Percentiles rank a stretch among this genome's conserved stretches.
Evolutionary conservation across 352 stramenopile species (phyloP).

Genomic region (Globisporangium okanoganense): DNA sequence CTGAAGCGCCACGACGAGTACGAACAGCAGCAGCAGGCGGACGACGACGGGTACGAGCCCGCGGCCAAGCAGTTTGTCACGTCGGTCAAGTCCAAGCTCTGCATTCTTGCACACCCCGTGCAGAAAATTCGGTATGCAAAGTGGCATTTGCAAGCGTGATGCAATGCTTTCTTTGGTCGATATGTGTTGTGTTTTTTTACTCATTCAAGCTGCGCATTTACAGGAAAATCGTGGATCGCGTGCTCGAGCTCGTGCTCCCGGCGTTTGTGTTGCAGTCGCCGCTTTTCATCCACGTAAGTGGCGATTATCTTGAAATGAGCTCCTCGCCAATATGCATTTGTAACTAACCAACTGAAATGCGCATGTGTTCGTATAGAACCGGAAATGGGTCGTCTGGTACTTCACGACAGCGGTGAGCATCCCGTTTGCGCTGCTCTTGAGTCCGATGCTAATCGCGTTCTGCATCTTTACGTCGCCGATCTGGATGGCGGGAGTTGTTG

Average conservation of each 20-base stretch:
- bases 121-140: constrained; percentile 39
- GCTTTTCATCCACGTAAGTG: constrained; percentile 38
- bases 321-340: too few species aligned
- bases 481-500: constrained; percentile 54
- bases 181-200: too few species aligned
- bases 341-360: neutral
- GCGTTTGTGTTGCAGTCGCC: constrained; percentile 29
- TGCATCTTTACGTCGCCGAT: constrained; percentile 76
- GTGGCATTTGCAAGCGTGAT: neutral
- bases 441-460: constrained; percentile 73
- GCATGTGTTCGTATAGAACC: constrained; percentile 24
- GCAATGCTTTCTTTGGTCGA: too few species aligned
- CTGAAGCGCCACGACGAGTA: constrained; percentile 61
- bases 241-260: constrained; percentile 37
- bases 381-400: constrained; percentile 62
- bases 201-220: neutral
- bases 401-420: constrained; percentile 62
- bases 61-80: constrained; percentile 22
- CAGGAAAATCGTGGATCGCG: constrained; percentile 27
- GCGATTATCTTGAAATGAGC: neutral
- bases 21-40: constrained; percentile 28
- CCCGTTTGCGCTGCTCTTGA: constrained; percentile 67
- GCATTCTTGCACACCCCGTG: constrained; percentile 32
- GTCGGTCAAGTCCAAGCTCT: constrained; percentile 44
- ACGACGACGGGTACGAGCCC: constrained; percentile 22